Conservation (phyloP, 2,329 filamentous ascomycete genomes). For the Paecilomyces sp. region DNA sequence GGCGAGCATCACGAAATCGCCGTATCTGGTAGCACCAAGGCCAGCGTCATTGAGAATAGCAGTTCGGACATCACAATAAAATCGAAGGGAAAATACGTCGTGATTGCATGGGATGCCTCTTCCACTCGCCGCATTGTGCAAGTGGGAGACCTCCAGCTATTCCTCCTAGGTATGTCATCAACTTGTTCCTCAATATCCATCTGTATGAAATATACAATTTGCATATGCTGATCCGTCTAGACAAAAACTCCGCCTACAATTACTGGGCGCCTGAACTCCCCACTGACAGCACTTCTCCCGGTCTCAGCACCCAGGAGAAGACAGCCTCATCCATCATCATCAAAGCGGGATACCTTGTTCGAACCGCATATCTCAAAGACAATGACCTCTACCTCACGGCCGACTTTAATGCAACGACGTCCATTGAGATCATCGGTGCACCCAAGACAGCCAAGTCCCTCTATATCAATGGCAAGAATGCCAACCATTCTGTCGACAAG, state of each 20-base stretch:
- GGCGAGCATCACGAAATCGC: conserved; percentile 36
- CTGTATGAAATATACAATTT: not conserved
- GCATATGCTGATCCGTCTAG: conserved; percentile 26
- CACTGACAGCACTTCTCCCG: conserved; percentile 16
- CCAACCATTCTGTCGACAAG: conserved; percentile 32
- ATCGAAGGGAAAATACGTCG: conserved; percentile 17
- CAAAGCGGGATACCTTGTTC: conserved; percentile 37
- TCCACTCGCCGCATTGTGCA: conserved; percentile 35
- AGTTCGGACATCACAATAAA: conserved; percentile 20
- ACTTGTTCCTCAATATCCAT: too few species aligned
- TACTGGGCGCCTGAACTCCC: conserved; percentile 38
- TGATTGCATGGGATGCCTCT: conserved; percentile 50
- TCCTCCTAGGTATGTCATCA: conserved; percentile 42
- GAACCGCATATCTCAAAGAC: conserved; percentile 46
- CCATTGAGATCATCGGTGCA: conserved; percentile 61
- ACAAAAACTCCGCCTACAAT: conserved; percentile 43
- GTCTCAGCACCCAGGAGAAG: conserved; percentile 22
- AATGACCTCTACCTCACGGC: conserved; percentile 57
- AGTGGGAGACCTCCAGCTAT: conserved; percentile 43
- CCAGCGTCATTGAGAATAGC: conserved; percentile 26
- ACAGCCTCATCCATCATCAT: conserved; percentile 31
- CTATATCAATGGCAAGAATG: conserved; percentile 53
- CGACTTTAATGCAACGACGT: conserved; percentile 64
- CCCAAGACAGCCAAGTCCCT: conserved; percentile 49
- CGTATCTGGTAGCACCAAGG: conserved; percentile 19